These are phyloP conservation scores for Whalleya microplaca DNA, from an alignment of 2,329 filamentous ascomycete species.

Conservation along the genomic window DNA sequence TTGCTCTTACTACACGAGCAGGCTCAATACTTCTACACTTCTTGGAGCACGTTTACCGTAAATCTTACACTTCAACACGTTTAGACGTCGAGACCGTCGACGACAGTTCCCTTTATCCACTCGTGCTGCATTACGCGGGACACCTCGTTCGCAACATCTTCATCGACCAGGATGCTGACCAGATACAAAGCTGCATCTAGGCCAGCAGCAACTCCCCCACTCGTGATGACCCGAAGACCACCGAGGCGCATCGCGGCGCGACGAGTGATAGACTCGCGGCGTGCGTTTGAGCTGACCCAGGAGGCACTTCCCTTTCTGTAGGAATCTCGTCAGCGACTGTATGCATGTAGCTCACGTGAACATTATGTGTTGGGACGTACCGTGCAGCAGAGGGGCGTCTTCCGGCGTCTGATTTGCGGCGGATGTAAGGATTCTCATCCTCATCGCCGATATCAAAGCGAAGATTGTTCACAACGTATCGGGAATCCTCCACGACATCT, in stretches of 20 bases:
- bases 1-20: conserved; percentile 19
- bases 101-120: conserved; percentile 84
- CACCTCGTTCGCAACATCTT: conserved; percentile 76
- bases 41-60: conserved; percentile 11
- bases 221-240: conserved; percentile 75
- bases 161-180: conserved; percentile 79
- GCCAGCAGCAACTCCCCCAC: conserved; percentile 77
- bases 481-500: conserved; percentile 77
- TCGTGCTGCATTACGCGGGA: conserved; percentile 77
- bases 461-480: conserved; percentile 90
- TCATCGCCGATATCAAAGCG: conserved; percentile 82
- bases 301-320: conserved; percentile 81
- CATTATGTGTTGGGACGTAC: conserved; percentile 49
- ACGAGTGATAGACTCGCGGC: conserved; percentile 79
- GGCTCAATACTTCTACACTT: conserved; percentile 18
- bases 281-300: conserved; percentile 72
- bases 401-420: conserved; percentile 70
- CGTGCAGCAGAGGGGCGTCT: conserved; percentile 64
- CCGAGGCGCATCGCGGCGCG: conserved; percentile 75
- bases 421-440: conserved; percentile 83
- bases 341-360: not conserved
- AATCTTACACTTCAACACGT: conserved; percentile 56
- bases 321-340: conserved; percentile 25
- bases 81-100: conserved; percentile 84
- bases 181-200: conserved; percentile 85